A percentile compares a stretch with the other conserved stretches of the same genome.
Evolutionary conservation across 176 grass and related monocot species (phyloP).

Genomic region (Poa pratensis): DNA sequence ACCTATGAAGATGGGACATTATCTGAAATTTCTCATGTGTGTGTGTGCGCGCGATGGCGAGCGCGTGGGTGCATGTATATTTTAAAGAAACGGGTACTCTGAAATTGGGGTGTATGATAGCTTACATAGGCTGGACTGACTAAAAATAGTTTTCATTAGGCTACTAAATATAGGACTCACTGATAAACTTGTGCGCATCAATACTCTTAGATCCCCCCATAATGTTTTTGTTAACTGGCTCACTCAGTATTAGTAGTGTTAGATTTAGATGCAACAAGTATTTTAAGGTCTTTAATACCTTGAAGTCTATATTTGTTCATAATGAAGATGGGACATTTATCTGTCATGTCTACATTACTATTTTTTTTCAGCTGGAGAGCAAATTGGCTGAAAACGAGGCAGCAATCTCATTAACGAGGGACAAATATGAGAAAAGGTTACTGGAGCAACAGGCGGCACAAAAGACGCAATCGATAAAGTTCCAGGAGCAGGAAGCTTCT

Average conservation of each 20-base stretch:
- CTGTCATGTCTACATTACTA: conserved; percentile 38
- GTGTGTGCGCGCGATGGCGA: not conserved
- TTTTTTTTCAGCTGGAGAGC: conserved; percentile 67
- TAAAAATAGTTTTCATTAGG: conserved; percentile 3
- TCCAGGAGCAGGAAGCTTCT: conserved; percentile 71
- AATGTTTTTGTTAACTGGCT: not conserved
- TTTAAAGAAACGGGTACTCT: conserved; percentile 6
- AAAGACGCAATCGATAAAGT: conserved; percentile 66
- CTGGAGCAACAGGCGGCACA: conserved; percentile 61
- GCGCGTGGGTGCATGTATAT: not conserved
- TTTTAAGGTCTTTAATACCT: conserved; percentile 27
- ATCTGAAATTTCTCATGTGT: not conserved
- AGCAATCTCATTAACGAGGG: conserved; percentile 62
- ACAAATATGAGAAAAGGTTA: conserved; percentile 76
- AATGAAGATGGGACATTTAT: conserved; percentile 15
- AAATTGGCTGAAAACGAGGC: conserved; percentile 83
- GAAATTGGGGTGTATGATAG: not conserved
- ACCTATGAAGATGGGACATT: conserved; percentile 5
- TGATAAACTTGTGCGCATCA: not conserved
- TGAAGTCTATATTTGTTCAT: conserved; percentile 29
- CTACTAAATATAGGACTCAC: conserved; percentile 1
- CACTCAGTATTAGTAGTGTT: not conserved
- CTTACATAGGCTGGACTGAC: conserved; percentile 9
- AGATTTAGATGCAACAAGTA: conserved; percentile 32
- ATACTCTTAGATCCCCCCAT: not conserved